Conservation (phyloP, 768 basidiomycete genomes). For the Russula compacta region DNA sequence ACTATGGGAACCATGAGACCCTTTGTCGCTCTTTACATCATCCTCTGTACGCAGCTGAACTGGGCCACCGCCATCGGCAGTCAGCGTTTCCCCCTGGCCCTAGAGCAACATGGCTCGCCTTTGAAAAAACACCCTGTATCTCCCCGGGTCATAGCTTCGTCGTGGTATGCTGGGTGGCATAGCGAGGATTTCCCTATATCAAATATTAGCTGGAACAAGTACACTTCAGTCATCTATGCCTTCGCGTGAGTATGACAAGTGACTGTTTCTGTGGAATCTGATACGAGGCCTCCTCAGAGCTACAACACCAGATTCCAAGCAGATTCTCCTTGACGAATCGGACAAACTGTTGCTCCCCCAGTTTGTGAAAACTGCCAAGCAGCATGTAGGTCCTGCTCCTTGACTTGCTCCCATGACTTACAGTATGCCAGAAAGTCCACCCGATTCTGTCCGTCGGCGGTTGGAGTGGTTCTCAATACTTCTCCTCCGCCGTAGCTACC, state of each 20-base stretch:
- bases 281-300: slow-evolving; percentile 20
- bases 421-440: slow-evolving; percentile 37
- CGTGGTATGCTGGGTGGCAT: slow-evolving; percentile 69
- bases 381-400: slow-evolving; percentile 25
- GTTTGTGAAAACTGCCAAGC: slow-evolving; percentile 42
- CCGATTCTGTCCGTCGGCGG: slow-evolving; percentile 60
- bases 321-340: slow-evolving; percentile 32
- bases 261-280: neutral
- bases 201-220: slow-evolving; percentile 55
- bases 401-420: neutral
- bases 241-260: slow-evolving; percentile 40
- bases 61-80: no score
- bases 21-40: no score
- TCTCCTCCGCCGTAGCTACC: slow-evolving; percentile 51
- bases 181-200: slow-evolving; percentile 37
- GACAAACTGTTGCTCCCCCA: slow-evolving; percentile 42
- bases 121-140: no score
- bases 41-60: no score
- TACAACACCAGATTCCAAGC: slow-evolving; percentile 29
- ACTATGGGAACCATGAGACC: no score
- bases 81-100: no score
- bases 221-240: slow-evolving; percentile 59
- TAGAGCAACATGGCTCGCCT: no score
- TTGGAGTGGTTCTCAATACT: slow-evolving; percentile 57
- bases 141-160: slow-evolving; percentile 31